These are phyloP conservation scores for Polyplosphaeria fusca DNA, from an alignment of 495 filamentous ascomycete species.

Conservation along the genomic window DNA sequence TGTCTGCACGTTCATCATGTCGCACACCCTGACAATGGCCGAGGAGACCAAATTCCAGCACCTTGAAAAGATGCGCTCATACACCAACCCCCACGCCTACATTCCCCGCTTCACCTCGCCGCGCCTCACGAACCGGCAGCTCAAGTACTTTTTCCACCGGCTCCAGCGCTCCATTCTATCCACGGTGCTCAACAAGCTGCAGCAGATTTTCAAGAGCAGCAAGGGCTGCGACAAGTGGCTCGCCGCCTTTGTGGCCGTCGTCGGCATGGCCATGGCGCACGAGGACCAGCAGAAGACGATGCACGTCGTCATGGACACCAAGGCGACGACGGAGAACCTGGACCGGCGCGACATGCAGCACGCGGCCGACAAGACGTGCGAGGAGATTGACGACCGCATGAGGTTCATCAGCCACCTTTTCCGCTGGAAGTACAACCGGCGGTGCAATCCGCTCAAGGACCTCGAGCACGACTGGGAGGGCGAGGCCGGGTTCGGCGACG, in stretches of 20 bases:
- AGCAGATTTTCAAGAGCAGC: slow-evolving; percentile 37
- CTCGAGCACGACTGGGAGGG: slow-evolving; percentile 30
- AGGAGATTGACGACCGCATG: slow-evolving; percentile 38
- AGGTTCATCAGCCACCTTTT: slow-evolving; percentile 39
- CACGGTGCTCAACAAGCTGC: slow-evolving; percentile 39
- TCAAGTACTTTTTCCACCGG: slow-evolving; percentile 43
- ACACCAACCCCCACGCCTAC: slow-evolving; percentile 13
- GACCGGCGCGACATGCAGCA: slow-evolving; percentile 20
- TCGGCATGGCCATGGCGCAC: slow-evolving; percentile 40
- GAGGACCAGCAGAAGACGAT: slow-evolving; percentile 42
- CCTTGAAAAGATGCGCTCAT: slow-evolving; percentile 29
- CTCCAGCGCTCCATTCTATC: slow-evolving; percentile 34
- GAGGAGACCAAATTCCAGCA: slow-evolving; percentile 29
- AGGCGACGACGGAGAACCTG: slow-evolving; percentile 23
- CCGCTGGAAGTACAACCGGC: slow-evolving; percentile 41
- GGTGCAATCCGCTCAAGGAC: slow-evolving; percentile 32
- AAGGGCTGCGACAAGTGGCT: slow-evolving; percentile 38
- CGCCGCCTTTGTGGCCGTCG: slow-evolving; percentile 38
- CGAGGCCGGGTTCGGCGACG: slow-evolving; percentile 22
- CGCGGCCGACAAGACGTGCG: slow-evolving; percentile 30
- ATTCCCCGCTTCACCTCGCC: slow-evolving; percentile 31
- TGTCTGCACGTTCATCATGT: slow-evolving; percentile 43
- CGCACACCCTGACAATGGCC: slow-evolving; percentile 39
- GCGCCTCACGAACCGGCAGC: slow-evolving; percentile 43
- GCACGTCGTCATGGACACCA: slow-evolving; percentile 38